These are phyloP conservation scores for Aspergillus wentii DNA, from an alignment of 495 filamentous ascomycete species.

Conservation along the genomic window DNA sequence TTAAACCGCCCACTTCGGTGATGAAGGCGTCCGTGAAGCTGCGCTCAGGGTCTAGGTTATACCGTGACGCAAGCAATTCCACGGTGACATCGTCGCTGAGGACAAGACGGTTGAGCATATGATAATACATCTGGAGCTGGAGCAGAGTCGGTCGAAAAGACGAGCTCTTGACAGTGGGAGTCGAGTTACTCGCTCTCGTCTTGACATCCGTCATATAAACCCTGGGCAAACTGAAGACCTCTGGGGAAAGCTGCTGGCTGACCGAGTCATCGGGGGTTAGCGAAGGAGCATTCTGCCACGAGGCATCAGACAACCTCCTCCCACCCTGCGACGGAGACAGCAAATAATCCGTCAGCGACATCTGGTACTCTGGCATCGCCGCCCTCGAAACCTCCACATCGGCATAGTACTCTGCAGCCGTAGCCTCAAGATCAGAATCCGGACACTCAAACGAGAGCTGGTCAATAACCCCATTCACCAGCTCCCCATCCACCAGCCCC, in stretches of 20 bases:
- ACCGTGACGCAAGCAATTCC: slow-evolving; percentile 59
- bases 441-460: slow-evolving; percentile 76
- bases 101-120: slow-evolving; percentile 73
- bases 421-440: slow-evolving; percentile 60
- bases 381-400: slow-evolving; percentile 27
- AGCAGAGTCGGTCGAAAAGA: slow-evolving; percentile 74
- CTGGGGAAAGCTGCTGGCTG: slow-evolving; percentile 13
- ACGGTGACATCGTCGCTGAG: slow-evolving; percentile 64
- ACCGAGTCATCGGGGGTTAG: slow-evolving; percentile 4
- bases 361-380: slow-evolving; percentile 47
- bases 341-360: slow-evolving; percentile 47
- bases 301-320: slow-evolving; percentile 28
- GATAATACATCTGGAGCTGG: slow-evolving; percentile 88
- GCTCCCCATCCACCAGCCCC: slow-evolving; percentile 74
- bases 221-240: slow-evolving; percentile 26
- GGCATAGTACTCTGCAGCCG: slow-evolving; percentile 30
- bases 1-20: slow-evolving; percentile 65
- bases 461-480: slow-evolving; percentile 89
- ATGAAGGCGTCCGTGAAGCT: slow-evolving; percentile 78
- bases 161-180: slow-evolving; percentile 57
- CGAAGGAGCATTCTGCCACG: slow-evolving; percentile 5
- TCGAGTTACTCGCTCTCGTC: slow-evolving; percentile 58
- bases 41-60: slow-evolving; percentile 56
- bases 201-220: slow-evolving; percentile 88
- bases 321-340: slow-evolving; percentile 38